A percentile compares a stretch with the other conserved stretches of the same genome.
These are phyloP conservation scores for Leptographium radiaticola DNA, from an alignment of 2,329 filamentous ascomycete species.

Conservation along the genomic window DNA sequence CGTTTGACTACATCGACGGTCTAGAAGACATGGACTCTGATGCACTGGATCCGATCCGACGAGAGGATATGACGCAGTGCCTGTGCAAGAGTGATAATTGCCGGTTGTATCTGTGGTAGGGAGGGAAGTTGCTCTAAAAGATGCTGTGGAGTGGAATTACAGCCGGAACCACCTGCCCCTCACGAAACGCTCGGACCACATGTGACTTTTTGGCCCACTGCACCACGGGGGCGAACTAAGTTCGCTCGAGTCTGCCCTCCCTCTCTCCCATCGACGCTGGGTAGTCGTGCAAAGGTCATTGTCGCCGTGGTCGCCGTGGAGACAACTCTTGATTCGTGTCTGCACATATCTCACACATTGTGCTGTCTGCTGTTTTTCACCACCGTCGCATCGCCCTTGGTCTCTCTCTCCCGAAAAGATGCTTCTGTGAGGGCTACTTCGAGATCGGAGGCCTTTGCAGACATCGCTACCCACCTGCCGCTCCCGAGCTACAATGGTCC, in stretches of 20 bases:
- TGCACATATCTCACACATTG: no score
- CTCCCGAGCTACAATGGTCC: neutral
- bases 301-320: no score
- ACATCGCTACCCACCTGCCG: neutral
- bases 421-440: no score
- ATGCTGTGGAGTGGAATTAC: no score
- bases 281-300: no score
- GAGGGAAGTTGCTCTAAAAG: neutral
- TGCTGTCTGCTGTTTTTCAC: no score
- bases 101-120: conserved; percentile 54
- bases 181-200: conserved; percentile 6
- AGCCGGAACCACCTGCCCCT: neutral
- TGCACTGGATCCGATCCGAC: conserved; percentile 33
- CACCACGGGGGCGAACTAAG: neutral
- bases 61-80: conserved; percentile 42
- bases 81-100: conserved; percentile 54
- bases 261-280: no score
- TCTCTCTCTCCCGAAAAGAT: no score
- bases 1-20: conserved; percentile 67
- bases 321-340: no score
- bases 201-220: conserved; percentile 1
- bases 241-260: neutral
- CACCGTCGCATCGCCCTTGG: no score
- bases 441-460: neutral
- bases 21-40: conserved; percentile 36